phyloP scores from a whole-genome alignment of 2,329 filamentous ascomycete genomes.

The Iodosphaeria phyllophila region DNA sequence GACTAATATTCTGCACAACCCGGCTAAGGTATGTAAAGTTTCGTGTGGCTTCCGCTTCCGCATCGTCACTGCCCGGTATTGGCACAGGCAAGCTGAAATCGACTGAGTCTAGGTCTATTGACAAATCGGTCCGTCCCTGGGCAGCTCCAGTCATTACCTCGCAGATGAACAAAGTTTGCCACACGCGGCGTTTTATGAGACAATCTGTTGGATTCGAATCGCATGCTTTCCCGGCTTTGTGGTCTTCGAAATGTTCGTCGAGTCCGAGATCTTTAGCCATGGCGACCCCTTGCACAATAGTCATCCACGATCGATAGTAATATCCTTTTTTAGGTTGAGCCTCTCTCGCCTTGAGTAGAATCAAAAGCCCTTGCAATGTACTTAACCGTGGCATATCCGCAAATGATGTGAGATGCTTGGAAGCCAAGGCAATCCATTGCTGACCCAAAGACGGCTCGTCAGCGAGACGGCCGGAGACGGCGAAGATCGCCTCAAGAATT shows the following conservation, averaged over 20 bases:
- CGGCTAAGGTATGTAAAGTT: slow-evolving; percentile 71
- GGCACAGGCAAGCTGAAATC: slow-evolving; percentile 51
- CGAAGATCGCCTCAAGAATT: slow-evolving; percentile 77
- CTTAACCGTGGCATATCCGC: slow-evolving; percentile 82
- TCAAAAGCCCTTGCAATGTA: slow-evolving; percentile 75
- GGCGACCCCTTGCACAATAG: slow-evolving; percentile 73
- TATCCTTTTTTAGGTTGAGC: slow-evolving; percentile 86
- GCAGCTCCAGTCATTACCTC: slow-evolving; percentile 89
- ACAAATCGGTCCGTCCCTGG: slow-evolving; percentile 70
- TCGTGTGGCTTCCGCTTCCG: slow-evolving; percentile 59
- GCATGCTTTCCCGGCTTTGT: slow-evolving; percentile 54
- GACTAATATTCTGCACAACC: slow-evolving; percentile 58
- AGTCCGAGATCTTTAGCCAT: slow-evolving; percentile 87
- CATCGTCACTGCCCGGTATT: slow-evolving; percentile 48
- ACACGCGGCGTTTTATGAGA: slow-evolving; percentile 66
- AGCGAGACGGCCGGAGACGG: slow-evolving; percentile 67
- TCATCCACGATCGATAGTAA: slow-evolving; percentile 96
- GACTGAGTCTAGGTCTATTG: slow-evolving; percentile 56
- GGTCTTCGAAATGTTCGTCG: slow-evolving; percentile 68
- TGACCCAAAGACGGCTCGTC: slow-evolving; percentile 72
- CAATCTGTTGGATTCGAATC: slow-evolving; percentile 56
- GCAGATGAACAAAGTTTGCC: slow-evolving; percentile 72
- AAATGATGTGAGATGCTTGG: slow-evolving; percentile 78
- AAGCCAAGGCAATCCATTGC: slow-evolving; percentile 82
- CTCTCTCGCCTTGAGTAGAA: slow-evolving; percentile 80